These are phyloP conservation scores for Huntiella bhutanensis DNA, from an alignment of 2,329 filamentous ascomycete species.

Conservation along the genomic window DNA sequence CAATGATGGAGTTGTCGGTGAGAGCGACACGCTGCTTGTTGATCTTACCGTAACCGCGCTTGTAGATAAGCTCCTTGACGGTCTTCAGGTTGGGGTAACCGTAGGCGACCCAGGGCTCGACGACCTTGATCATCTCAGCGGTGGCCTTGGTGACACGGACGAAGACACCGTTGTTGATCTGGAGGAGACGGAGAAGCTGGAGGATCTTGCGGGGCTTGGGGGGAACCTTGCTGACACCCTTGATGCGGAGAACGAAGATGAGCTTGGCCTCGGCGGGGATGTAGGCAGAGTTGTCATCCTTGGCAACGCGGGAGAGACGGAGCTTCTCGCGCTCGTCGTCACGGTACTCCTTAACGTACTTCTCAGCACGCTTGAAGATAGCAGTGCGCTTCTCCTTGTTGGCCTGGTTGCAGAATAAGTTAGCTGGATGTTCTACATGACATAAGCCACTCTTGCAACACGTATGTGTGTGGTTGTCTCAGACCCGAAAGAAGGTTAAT, in stretches of 20 bases:
- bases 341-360: slow-evolving; percentile 99
- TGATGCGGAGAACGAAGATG: slow-evolving; percentile 97
- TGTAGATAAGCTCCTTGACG: slow-evolving; percentile 98
- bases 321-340: slow-evolving; percentile 97
- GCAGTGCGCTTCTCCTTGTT: slow-evolving; percentile 97
- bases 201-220: slow-evolving; percentile 99
- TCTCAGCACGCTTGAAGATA: slow-evolving; percentile 99
- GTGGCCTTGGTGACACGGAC: slow-evolving; percentile 95
- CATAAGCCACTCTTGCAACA: slow-evolving; percentile 6
- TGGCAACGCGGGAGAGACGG: slow-evolving; percentile 73
- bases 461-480: slow-evolving; percentile 28
- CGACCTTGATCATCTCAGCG: slow-evolving; percentile 88
- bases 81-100: slow-evolving; percentile 99
- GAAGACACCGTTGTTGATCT: slow-evolving; percentile 99
- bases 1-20: slow-evolving; percentile 94
- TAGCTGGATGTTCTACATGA: slow-evolving; percentile 3
- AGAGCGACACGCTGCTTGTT: slow-evolving; percentile 94
- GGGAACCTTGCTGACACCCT: slow-evolving; percentile 99
- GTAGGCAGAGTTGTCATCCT: slow-evolving; percentile 84
- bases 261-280: slow-evolving; percentile 89
- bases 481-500: slow-evolving; percentile 99
- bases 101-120: slow-evolving; percentile 98
- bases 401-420: slow-evolving; percentile 36
- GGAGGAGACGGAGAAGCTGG: slow-evolving; percentile 95
- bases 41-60: slow-evolving; percentile 98